Base-by-base conservation (phyloP, 2,329 filamentous ascomycete genomes). In the Monosporascus sp. region DNA sequence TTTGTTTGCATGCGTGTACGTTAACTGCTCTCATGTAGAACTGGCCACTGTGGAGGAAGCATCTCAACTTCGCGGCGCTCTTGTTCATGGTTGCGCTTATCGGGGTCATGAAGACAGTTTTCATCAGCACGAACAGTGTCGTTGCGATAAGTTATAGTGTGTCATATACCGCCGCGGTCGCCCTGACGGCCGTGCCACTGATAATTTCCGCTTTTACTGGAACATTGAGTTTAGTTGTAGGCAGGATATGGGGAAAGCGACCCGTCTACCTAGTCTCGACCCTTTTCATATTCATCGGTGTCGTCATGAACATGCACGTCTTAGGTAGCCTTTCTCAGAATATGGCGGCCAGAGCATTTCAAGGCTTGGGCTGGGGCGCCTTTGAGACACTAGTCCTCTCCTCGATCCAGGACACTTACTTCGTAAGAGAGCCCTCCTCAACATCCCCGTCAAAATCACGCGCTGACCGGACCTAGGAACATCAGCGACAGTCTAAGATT, bases 281-380 rank as follows among this genome's bases (percentile, higher is more conserved):
- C 36, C 52, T 73, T 1, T 51, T 78, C 4, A 62, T 82, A 46
- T 76, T 83, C 44, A 66, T 76, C 43, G 80, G 80, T 2, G 70
- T 72, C 3, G 64, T 79, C 2, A 82, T 79, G 78, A 81, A 78
- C 57, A 76, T 75, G 55, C 69, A 70, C 19, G 71, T 76, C 5
- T 61, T 62, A 7, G 62, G 64, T 48, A 73, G 65, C 56, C 78
- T 75, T 51, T 68, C 66, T 8, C 70, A 77, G 52, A 77, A 76
- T 60, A 76, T 83, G 73, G 73, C 72, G 0, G 76, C 80, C 2
- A 73, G 82, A 9, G 61, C 81, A 19, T 71, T 84, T 36, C 80
- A 84, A 61, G 81, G 80, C 1, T 52, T 84, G 0, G 81, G 77
- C n/a, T 83, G 82, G 78, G 81, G 81, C 6, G 75, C 77, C 11